Evolutionary conservation across 768 basidiomycete species (phyloP).

Genomic region (Trichaptum fuscoviolaceum): DNA sequence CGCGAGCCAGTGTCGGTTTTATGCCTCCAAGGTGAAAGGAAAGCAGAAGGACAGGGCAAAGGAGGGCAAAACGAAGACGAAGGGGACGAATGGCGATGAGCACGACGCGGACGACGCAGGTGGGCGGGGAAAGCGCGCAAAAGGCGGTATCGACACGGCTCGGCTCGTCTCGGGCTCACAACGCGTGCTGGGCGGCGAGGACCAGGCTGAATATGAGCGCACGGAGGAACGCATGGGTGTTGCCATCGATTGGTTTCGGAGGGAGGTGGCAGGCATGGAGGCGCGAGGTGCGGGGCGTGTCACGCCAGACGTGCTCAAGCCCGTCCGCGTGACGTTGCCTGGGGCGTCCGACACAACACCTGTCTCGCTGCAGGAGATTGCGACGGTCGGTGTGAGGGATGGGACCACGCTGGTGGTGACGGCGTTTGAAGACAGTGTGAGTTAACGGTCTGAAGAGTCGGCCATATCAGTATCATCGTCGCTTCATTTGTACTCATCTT

Average conservation of each 20-base stretch:
- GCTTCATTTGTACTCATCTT: constrained; percentile 2
- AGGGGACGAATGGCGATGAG: not conserved
- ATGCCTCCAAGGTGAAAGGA: not conserved
- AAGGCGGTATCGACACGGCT: constrained; percentile 25
- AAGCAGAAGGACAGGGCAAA: not conserved
- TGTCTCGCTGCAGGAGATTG: constrained; percentile 56
- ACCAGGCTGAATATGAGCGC: constrained; percentile 57
- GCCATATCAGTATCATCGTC: not conserved
- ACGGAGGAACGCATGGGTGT: constrained; percentile 58
- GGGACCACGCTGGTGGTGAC: constrained; percentile 70
- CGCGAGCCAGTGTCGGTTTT: not conserved
- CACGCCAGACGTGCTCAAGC: constrained; percentile 63
- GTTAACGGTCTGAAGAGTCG: constrained; percentile 17
- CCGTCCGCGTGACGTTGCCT: constrained; percentile 56
- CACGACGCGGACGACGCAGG: not conserved
- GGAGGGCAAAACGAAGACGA: not conserved
- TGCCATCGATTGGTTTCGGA: constrained; percentile 68
- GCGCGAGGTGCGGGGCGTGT: constrained; percentile 72
- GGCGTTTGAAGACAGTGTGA: constrained; percentile 73
- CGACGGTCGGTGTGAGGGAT: constrained; percentile 77
- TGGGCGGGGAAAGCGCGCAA: not conserved
- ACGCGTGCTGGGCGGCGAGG: constrained; percentile 48
- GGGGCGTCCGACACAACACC: constrained; percentile 19
- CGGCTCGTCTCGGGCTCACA: constrained; percentile 65
- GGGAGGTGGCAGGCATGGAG: constrained; percentile 69